Conservation (phyloP, 2,329 filamentous ascomycete genomes). For the Pseudopyricularia javanii region DNA sequence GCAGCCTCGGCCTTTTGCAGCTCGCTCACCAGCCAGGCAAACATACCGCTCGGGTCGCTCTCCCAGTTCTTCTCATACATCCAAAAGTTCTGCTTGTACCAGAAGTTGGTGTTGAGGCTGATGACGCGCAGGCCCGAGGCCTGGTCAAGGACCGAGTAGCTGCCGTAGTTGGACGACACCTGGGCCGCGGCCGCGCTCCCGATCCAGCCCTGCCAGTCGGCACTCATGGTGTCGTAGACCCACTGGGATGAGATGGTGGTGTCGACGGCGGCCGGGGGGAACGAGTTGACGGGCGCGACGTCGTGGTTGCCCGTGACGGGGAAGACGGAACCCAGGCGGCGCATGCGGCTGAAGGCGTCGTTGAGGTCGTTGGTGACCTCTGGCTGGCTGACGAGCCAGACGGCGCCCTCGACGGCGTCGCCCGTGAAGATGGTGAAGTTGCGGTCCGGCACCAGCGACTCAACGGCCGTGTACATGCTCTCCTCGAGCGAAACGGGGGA, state of each 20-base stretch:
- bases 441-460: slow-evolving; percentile 28
- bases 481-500: slow-evolving; percentile 35
- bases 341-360: slow-evolving; percentile 34
- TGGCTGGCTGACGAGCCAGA: slow-evolving; percentile 29
- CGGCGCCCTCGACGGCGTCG: slow-evolving; percentile 40
- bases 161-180: slow-evolving; percentile 25
- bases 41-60: slow-evolving; percentile 36
- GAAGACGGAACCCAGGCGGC: slow-evolving; percentile 29
- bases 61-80: slow-evolving; percentile 37
- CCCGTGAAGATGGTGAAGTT: slow-evolving; percentile 47
- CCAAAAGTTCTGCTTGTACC: slow-evolving; percentile 46
- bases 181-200: slow-evolving; percentile 20
- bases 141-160: slow-evolving; percentile 34
- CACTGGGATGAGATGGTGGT: slow-evolving; percentile 28
- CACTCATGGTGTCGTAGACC: slow-evolving; percentile 36
- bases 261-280: slow-evolving; percentile 11
- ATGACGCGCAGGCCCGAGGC: slow-evolving; percentile 39
- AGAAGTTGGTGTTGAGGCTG: slow-evolving; percentile 47
- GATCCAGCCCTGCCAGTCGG: slow-evolving; percentile 34
- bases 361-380: slow-evolving; percentile 21
- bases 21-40: slow-evolving; percentile 40
- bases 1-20: slow-evolving; percentile 38
- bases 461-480: slow-evolving; percentile 42
- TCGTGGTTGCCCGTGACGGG: slow-evolving; percentile 47
- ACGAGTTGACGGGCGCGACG: slow-evolving; percentile 37